Evolutionary conservation across 768 basidiomycete species (phyloP).

Genomic region (Naganishia kalamii): DNA sequence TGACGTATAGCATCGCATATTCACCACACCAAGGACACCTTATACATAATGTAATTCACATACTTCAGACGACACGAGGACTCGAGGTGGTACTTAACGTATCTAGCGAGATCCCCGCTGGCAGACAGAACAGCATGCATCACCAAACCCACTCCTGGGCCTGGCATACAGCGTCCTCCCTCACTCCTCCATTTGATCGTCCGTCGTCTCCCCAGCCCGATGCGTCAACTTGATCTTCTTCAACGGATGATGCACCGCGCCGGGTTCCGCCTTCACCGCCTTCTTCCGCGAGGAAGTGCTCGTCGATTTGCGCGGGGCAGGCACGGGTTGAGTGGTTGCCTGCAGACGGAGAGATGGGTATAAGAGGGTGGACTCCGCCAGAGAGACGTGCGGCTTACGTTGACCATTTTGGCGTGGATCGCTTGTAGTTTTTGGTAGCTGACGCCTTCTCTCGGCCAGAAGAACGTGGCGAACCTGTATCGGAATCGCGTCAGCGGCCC

Average conservation of each 20-base stretch:
- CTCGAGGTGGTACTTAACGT: no score
- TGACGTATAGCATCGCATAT: no score
- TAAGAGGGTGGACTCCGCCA: no score
- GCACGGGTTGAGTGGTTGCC: not conserved
- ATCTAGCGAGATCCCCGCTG: no score
- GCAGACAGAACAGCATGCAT: no score
- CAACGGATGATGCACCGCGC: not conserved
- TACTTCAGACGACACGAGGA: no score
- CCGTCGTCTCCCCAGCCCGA: constrained; percentile 4
- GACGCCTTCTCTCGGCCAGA: constrained; percentile 91
- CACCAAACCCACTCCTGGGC: no score
- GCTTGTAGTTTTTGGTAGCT: constrained; percentile 87
- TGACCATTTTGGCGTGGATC: constrained; percentile 86
- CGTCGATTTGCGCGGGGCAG: not conserved
- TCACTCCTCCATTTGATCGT: constrained; percentile 8
- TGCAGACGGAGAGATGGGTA: not conserved
- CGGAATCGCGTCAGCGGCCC: not conserved
- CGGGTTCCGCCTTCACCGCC: constrained; percentile 10
- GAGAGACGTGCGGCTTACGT: constrained; percentile 10
- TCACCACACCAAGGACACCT: no score
- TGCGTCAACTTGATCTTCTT: constrained; percentile 27
- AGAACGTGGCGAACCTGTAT: constrained; percentile 79
- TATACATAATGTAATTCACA: no score
- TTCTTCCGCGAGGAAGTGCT: constrained; percentile 10
- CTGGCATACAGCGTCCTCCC: not conserved